A percentile compares a stretch with the other conserved stretches of the same genome.
These are phyloP conservation scores for Sclerotinia glacialis DNA, from an alignment of 2,329 filamentous ascomycete species.

Conservation along the genomic window DNA sequence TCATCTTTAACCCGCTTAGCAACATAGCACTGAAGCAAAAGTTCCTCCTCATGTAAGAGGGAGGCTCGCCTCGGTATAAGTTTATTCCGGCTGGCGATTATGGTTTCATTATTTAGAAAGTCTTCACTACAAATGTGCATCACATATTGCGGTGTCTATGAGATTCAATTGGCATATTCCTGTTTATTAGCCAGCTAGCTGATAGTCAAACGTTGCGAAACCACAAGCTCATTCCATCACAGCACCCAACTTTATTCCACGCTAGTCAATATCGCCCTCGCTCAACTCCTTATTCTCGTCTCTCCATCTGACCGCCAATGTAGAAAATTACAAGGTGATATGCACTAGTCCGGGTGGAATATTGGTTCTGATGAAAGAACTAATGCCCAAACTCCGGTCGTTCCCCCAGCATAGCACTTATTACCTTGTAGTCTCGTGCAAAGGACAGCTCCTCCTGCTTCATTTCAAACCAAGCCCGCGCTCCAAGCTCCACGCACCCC, in stretches of 20 bases:
- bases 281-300: neutral
- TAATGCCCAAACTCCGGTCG: neutral
- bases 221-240: neutral
- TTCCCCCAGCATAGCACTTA: too few relatives aligned
- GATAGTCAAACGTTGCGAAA: neutral
- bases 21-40: neutral
- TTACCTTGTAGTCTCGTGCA: neutral
- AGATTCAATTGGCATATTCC: neutral
- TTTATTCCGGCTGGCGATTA: neutral
- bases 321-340: too few relatives aligned
- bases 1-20: neutral
- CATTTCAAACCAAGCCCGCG: too few relatives aligned
- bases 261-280: too few relatives aligned
- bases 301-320: neutral
- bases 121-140: neutral
- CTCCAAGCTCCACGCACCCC: too few relatives aligned
- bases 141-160: neutral
- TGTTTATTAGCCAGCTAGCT: neutral
- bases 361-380: neutral
- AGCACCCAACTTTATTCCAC: neutral
- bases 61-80: neutral
- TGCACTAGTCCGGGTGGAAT: too few relatives aligned
- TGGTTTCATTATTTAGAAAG: neutral
- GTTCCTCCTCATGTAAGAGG: neutral
- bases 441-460: neutral